Evolutionary conservation across 108 stramenopile genomes (phyloP), one percentile per base, ranked within the genome.

Genomic region (Discostella stelligeroides): DNA sequence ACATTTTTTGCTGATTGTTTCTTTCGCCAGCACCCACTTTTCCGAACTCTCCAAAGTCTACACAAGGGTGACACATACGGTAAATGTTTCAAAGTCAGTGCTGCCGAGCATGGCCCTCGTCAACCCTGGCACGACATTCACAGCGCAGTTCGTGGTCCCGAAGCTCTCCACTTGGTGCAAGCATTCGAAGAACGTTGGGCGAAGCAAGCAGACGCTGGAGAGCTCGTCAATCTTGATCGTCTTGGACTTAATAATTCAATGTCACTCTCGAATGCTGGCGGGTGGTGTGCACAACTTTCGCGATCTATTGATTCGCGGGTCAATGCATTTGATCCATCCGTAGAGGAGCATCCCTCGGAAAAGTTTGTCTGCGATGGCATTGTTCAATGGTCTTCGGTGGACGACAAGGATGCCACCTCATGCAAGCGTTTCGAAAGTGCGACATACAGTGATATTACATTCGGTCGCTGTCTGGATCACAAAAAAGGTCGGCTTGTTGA

Each of bases 91-190:
- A 39, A 49, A 20, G 42, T 56, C 3, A 62, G 60, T 70, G n/a
- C 23, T 53, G 13, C 34, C 12, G 80, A 59, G 38, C 17, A 75
- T 34, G 82, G 82, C 15, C 84, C 84, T 25, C 61, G 84, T 25
- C 67, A 82, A 54, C 84, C 84, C 9, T 75, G 84, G 77, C 81
- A 82, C 43, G 84, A 85, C 55, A 85, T 85, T 37, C 84, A 85
- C 53, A 76, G 71, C 53, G 45, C 73, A 21, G 79, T 85, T 0
- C 72, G 73, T 42, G 82, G 82, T 27, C 82, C 76, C 6, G 81
- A 72, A 18, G 70, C 75, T 14, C 38, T 81, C 27, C 79, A 85
- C 56, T 46, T 85, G 17, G 30, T 64, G 25, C 59, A 75, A 70
- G 75, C 81, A 18, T 85, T 85, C 46, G 46, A 72, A 9, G 81